A percentile compares a stretch with the other conserved stretches of the same genome.
Conservation (phyloP, 179 eudicot genomes). For the Actinidia arguta region DNA sequence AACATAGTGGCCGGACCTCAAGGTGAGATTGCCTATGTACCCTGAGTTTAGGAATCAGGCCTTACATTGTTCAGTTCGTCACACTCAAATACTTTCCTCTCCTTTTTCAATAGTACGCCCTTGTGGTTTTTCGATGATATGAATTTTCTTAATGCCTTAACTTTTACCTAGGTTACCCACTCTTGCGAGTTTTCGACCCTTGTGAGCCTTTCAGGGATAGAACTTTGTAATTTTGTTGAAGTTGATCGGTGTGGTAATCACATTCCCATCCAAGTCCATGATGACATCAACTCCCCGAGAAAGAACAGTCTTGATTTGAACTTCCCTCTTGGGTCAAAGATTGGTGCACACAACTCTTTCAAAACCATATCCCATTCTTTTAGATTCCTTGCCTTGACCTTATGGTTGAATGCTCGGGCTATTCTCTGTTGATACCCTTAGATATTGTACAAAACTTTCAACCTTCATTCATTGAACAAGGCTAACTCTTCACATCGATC, state of each 20-base stretch:
- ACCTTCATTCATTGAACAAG: neutral
- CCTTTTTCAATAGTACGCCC: neutral
- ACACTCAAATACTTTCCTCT: neutral
- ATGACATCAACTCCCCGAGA: neutral
- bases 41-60: neutral
- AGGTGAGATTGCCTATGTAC: neutral
- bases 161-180: neutral
- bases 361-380: too few relatives aligned
- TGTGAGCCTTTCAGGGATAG: neutral
- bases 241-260: neutral
- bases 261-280: neutral
- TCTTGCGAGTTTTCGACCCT: neutral
- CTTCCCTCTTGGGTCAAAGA: neutral
- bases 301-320: neutral
- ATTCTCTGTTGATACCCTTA: too few relatives aligned
- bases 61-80: neutral
- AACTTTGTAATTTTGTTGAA: neutral
- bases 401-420: too few relatives aligned
- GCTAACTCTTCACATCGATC: neutral
- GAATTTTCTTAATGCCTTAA: neutral
- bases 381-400: too few relatives aligned
- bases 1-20: neutral
- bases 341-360: neutral
- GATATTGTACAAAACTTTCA: too few relatives aligned
- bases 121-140: neutral